Evolutionary conservation across 176 grass and related monocot species (phyloP).

Genomic region (Miscanthus lutarioriparius): DNA sequence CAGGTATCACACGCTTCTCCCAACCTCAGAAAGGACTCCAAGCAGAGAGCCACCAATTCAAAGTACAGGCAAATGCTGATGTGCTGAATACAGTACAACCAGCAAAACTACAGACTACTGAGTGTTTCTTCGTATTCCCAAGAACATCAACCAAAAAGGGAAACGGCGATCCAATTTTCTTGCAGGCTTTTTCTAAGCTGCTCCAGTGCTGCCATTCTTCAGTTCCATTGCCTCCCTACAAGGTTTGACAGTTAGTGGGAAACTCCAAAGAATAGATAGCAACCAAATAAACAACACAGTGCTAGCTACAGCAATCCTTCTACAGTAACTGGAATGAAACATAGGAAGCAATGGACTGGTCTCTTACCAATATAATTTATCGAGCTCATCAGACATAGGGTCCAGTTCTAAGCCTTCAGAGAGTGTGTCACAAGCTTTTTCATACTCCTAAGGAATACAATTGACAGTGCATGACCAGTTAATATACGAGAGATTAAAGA

Average conservation of each 20-base stretch:
- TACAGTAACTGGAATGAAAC: background rate
- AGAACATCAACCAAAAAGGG: background rate
- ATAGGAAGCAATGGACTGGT: background rate
- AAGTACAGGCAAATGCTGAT: background rate
- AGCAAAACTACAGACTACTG: background rate
- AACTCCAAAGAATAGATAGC: background rate
- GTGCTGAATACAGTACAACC: background rate
- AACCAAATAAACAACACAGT: background rate
- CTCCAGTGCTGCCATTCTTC: background rate
- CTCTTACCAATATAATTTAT: slow-evolving; percentile 15
- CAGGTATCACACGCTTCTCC: background rate
- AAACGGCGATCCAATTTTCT: background rate
- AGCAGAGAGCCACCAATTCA: background rate
- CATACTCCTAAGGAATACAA: background rate
- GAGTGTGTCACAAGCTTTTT: slow-evolving; percentile 2
- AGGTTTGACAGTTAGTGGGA: too few relatives aligned
- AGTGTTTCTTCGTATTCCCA: background rate
- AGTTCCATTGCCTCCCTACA: background rate
- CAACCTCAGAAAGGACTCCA: background rate
- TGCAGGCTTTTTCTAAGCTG: background rate
- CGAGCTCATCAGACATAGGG: background rate
- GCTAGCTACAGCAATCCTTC: background rate
- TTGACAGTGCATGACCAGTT: background rate
- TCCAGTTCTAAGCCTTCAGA: slow-evolving; percentile 4
- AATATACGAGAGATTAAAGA: background rate